Evolutionary conservation across 2,329 filamentous ascomycete species (phyloP).

Genomic region (Nakataea oryzae): DNA sequence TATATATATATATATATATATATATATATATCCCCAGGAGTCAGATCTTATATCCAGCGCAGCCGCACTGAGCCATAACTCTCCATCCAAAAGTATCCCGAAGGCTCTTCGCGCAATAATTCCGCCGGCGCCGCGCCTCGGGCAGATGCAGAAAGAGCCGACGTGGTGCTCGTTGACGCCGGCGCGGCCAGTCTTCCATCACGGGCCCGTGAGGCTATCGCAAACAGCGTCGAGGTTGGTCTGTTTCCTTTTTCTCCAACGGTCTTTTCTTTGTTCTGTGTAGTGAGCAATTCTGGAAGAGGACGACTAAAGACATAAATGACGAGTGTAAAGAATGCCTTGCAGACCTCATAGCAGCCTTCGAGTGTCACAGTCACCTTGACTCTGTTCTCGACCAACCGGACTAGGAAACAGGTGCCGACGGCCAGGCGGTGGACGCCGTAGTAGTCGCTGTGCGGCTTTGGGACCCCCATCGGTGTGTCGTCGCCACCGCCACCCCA

Average conservation of each 20-base stretch:
- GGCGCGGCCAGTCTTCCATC: slow-evolving; percentile 9
- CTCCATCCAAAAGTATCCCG: too few species aligned
- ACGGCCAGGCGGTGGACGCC: slow-evolving; percentile 24
- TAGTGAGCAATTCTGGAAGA: not conserved
- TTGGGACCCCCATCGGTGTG: slow-evolving; percentile 19
- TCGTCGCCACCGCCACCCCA: slow-evolving; percentile 17
- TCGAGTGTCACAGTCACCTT: slow-evolving; percentile 23
- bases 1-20: too few species aligned
- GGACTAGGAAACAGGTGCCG: slow-evolving; percentile 25
- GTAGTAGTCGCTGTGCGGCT: slow-evolving; percentile 20
- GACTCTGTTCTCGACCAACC: slow-evolving; percentile 23
- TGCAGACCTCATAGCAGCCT: slow-evolving; percentile 31
- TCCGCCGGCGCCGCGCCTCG: not conserved
- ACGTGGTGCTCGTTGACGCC: not conserved
- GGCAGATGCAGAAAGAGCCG: not conserved
- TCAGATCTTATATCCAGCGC: not conserved
- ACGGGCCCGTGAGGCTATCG: slow-evolving; percentile 19
- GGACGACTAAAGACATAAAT: not conserved
- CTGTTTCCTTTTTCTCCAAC: slow-evolving; percentile 10
- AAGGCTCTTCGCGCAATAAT: too few species aligned
- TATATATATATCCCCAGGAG: not conserved
- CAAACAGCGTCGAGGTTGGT: slow-evolving; percentile 20
- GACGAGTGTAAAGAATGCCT: slow-evolving; percentile 14
- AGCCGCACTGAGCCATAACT: not conserved
- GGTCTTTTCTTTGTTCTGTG: not conserved